Conservation (phyloP, 257 asterid genomes). For the Fraxinus excelsior region DNA sequence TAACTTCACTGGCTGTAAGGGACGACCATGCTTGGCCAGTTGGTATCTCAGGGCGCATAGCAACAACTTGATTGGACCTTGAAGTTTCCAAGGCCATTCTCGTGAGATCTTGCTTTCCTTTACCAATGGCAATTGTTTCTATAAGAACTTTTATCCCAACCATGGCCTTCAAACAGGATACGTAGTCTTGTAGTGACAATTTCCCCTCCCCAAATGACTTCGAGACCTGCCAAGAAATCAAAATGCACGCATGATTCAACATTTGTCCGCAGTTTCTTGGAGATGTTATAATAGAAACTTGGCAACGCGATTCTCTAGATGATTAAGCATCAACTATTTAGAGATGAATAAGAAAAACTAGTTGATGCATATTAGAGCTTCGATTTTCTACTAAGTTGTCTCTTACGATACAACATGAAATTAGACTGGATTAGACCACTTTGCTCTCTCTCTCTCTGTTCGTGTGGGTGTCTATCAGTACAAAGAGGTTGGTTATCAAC, state of each 20-base stretch:
- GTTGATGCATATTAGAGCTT: neutral
- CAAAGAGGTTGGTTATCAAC: neutral
- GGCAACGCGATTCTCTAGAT: neutral
- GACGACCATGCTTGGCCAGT: slow-evolving; percentile 69
- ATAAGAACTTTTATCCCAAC: slow-evolving; percentile 56
- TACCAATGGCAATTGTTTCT: slow-evolving; percentile 68
- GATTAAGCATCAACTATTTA: slow-evolving; percentile 26
- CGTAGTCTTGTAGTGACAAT: slow-evolving; percentile 49
- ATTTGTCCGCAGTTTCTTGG: neutral
- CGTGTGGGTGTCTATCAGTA: neutral
- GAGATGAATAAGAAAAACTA: neutral
- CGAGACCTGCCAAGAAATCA: slow-evolving; percentile 46
- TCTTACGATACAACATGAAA: neutral
- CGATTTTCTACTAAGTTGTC: neutral
- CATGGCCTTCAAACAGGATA: slow-evolving; percentile 55
- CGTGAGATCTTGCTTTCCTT: slow-evolving; percentile 63
- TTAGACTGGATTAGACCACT: neutral
- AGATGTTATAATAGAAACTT: too few species aligned
- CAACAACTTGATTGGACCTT: slow-evolving; percentile 42
- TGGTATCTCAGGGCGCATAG: slow-evolving; percentile 62
- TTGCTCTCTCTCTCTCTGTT: neutral
- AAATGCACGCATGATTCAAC: slow-evolving; percentile 1
- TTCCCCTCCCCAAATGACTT: slow-evolving; percentile 53
- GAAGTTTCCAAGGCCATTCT: slow-evolving; percentile 52
- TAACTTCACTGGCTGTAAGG: slow-evolving; percentile 58